Evolutionary conservation across 257 asterid species (phyloP).

Genomic region (Solanum bukasovii): DNA sequence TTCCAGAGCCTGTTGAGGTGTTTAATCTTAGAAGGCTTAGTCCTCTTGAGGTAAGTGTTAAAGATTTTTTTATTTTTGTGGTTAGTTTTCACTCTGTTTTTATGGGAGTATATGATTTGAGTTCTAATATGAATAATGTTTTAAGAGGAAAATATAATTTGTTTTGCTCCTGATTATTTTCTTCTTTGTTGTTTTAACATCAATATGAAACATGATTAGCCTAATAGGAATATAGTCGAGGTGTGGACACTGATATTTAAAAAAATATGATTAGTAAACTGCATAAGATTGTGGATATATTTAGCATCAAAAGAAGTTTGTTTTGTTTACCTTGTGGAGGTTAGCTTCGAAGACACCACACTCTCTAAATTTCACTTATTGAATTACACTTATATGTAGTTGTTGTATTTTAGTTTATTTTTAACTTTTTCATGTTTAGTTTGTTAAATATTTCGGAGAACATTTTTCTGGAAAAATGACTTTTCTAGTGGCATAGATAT

Average conservation of each 20-base stretch:
- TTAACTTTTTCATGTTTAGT: background rate
- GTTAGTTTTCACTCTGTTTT: background rate
- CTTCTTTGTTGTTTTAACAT: background rate
- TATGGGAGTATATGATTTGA: background rate
- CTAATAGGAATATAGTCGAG: background rate
- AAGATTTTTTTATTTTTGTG: background rate
- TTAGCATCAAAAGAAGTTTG: background rate
- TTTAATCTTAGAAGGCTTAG: conserved; percentile 49
- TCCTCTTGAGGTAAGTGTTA: conserved; percentile 45
- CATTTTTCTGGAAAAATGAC: too few relatives aligned
- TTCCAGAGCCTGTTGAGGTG: conserved; percentile 55
- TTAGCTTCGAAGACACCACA: background rate
- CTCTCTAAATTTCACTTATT: background rate
- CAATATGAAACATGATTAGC: background rate
- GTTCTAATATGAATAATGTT: background rate
- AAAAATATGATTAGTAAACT: background rate
- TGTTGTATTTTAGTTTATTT: too few relatives aligned
- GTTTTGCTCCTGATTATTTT: background rate
- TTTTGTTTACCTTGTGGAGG: background rate
- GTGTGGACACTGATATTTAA: background rate
- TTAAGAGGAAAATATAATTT: background rate
- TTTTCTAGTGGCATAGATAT: too few relatives aligned
- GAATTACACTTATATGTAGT: too few relatives aligned
- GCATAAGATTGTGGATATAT: background rate
- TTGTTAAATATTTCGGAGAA: background rate